These are phyloP conservation scores for Phaeosphaeriaceae sp. DNA, from an alignment of 2,329 filamentous ascomycete genomes.

Conservation along the genomic window DNA sequence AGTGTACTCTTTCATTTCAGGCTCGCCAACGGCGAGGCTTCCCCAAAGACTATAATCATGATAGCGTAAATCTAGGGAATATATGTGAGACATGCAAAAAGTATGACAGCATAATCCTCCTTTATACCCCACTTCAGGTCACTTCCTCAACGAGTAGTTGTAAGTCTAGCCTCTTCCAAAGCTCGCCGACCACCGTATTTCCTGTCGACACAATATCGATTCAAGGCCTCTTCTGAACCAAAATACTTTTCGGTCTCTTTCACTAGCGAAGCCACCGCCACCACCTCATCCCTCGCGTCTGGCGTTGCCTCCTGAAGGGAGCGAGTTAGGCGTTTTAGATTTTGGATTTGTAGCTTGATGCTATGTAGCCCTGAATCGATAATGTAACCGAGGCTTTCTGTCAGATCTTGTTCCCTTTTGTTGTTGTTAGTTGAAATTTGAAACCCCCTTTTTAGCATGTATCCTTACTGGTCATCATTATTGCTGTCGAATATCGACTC, in stretches of 20 bases:
- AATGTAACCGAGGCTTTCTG: conserved; percentile 24
- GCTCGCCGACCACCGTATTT: conserved; percentile 26
- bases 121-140: too few species aligned
- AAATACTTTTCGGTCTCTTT: conserved; percentile 27
- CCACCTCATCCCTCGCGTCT: conserved; percentile 24
- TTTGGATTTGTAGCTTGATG: conserved; percentile 29
- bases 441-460: not conserved
- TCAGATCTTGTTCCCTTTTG: conserved; percentile 19
- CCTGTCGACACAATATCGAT: conserved; percentile 17
- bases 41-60: too few species aligned
- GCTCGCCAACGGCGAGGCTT: too few species aligned
- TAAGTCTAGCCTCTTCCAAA: conserved; percentile 23
- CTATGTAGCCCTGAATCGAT: conserved; percentile 31
- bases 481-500: conserved; percentile 12
- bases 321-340: conserved; percentile 29
- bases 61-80: too few species aligned
- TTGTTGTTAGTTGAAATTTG: conserved; percentile 8
- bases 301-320: conserved; percentile 33
- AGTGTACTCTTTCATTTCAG: too few species aligned
- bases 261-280: conserved; percentile 20
- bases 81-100: too few species aligned
- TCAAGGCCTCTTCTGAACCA: conserved; percentile 25
- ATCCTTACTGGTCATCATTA: conserved; percentile 12
- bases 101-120: too few species aligned
- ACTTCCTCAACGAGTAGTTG: not conserved